Conservation (phyloP, 1,284 basidiomycete genomes). For the Cerrena zonata region DNA sequence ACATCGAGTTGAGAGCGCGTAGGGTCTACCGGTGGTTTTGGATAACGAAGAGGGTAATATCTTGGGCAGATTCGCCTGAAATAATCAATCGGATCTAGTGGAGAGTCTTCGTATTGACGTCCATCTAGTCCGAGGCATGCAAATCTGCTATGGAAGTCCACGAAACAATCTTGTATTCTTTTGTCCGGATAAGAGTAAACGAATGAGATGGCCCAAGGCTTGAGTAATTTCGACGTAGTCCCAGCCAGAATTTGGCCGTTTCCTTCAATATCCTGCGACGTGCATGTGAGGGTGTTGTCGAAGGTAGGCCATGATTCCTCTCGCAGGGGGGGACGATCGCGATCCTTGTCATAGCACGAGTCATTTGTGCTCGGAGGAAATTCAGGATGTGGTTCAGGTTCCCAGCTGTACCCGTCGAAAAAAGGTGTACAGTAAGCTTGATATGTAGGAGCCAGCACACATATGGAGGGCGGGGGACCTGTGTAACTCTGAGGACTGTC, state of each 20-base stretch:
- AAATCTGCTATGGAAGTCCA: not conserved
- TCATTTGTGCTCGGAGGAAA: not conserved
- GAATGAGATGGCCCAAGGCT: no score
- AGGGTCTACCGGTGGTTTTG: constrained; percentile 1
- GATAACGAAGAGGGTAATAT: constrained; percentile 23
- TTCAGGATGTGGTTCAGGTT: no score
- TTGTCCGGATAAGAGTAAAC: no score
- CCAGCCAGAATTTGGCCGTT: no score
- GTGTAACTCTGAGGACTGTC: no score
- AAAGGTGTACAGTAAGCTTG: not conserved
- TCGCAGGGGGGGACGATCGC: not conserved
- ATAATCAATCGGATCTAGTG: no score
- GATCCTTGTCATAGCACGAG: not conserved
- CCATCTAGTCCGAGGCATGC: no score
- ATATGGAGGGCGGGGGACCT: not conserved
- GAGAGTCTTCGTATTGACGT: no score
- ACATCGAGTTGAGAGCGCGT: no score
- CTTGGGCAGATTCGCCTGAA: constrained; percentile 2
- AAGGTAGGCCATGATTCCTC: not conserved
- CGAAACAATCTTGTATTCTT: not conserved
- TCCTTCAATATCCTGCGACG: no score
- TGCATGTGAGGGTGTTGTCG: not conserved
- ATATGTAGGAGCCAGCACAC: not conserved
- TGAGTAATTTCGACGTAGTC: no score
- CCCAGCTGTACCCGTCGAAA: no score